Conservation (phyloP, 1,284 basidiomycete species). For the Boletus mariae region DNA sequence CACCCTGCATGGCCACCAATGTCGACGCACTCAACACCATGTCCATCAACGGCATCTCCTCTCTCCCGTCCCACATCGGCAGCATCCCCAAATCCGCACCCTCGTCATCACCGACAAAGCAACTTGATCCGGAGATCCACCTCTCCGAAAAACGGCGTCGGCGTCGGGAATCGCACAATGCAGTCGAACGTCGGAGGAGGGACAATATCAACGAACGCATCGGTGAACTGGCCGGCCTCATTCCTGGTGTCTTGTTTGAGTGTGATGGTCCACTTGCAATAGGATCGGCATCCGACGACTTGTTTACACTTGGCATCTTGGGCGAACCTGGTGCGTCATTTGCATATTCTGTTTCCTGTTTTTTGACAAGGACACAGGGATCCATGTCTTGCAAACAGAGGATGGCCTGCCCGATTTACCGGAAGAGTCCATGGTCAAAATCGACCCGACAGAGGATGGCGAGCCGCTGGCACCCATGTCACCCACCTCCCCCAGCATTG, state of each 20-base stretch:
- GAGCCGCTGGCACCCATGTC: conserved; percentile 19
- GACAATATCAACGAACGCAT: conserved; percentile 97
- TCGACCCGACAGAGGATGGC: conserved; percentile 30
- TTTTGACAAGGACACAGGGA: conserved; percentile 8
- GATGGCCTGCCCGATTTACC: conserved; percentile 30
- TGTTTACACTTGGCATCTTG: conserved; percentile 21
- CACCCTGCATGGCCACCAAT: conserved; percentile 31
- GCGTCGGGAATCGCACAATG: conserved; percentile 84
- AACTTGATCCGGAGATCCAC: conserved; percentile 31
- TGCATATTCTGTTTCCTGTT: neutral
- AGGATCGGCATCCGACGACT: conserved; percentile 14
- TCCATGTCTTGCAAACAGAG: conserved; percentile 26
- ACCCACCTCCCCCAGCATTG: conserved; percentile 1
- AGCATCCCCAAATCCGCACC: conserved; percentile 12
- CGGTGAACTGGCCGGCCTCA: conserved; percentile 80
- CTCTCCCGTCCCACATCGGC: conserved; percentile 16
- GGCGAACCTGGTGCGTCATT: conserved; percentile 22
- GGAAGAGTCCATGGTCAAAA: conserved; percentile 33
- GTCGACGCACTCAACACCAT: conserved; percentile 26
- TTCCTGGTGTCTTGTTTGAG: conserved; percentile 81
- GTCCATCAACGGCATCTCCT: conserved; percentile 22
- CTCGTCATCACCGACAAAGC: conserved; percentile 16
- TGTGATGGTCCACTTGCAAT: conserved; percentile 34
- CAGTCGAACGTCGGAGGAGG: conserved; percentile 80
- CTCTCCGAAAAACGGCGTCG: conserved; percentile 77